A percentile compares a stretch with the other conserved stretches of the same genome.
Evolutionary conservation across 805 yeast species (phyloP).

Genomic region (Nakazawaea populi): DNA sequence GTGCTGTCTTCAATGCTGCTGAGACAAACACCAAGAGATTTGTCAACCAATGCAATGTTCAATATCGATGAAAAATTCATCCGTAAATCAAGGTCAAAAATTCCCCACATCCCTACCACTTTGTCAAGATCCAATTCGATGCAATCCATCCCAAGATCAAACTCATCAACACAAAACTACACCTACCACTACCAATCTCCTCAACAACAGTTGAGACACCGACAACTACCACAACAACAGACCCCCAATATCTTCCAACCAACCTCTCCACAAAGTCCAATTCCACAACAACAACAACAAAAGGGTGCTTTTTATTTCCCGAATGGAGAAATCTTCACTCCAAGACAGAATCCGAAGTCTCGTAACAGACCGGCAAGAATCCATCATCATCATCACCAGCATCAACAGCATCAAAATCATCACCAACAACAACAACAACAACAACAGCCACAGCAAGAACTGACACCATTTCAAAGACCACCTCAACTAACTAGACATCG

Average conservation of each 20-base stretch:
- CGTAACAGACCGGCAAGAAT: slow-evolving; percentile 30
- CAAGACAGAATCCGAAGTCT: slow-evolving; percentile 34
- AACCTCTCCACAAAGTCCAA: slow-evolving; percentile 11
- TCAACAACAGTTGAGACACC: background rate
- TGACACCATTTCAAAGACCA: background rate
- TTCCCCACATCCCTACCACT: slow-evolving; percentile 7
- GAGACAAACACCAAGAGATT: slow-evolving; percentile 18
- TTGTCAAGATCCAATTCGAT: slow-evolving; percentile 1
- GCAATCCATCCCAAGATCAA: slow-evolving; percentile 4
- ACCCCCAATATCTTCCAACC: background rate
- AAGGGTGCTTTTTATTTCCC: slow-evolving; percentile 37
- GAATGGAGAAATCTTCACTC: slow-evolving; percentile 49
- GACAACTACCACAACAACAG: background rate
- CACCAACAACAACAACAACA: background rate
- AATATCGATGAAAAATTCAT: slow-evolving; percentile 32
- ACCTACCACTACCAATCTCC: background rate
- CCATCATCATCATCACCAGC: background rate
- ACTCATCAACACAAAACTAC: background rate
- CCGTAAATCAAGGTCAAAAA: slow-evolving; percentile 28
- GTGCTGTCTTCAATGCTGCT: background rate
- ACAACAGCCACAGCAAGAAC: slow-evolving; percentile 1
- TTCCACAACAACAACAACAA: slow-evolving; percentile 12
- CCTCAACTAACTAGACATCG: background rate
- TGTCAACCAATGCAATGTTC: slow-evolving; percentile 34
- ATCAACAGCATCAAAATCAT: background rate